These are phyloP conservation scores for Colletotrichum spinosum DNA, from an alignment of 2,329 filamentous ascomycete genomes.

Conservation along the genomic window DNA sequence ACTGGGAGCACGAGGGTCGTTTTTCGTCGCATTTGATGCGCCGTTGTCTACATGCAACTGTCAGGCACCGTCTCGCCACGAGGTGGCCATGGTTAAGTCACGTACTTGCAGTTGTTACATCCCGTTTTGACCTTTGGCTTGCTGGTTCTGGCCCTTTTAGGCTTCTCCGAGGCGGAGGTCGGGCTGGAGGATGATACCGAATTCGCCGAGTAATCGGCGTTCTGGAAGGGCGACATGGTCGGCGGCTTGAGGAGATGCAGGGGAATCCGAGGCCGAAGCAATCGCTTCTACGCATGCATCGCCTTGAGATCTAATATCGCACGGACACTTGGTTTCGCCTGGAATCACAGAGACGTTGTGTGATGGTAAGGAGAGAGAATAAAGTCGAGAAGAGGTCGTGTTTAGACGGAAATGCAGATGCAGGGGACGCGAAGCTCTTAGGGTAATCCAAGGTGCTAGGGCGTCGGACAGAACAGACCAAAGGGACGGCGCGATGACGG, in stretches of 20 bases:
- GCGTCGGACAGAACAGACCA: conserved; percentile 1
- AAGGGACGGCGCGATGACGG: conserved; percentile 33
- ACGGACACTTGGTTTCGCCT: background rate
- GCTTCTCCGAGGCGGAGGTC: conserved; percentile 41
- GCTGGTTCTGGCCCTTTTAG: conserved; percentile 63
- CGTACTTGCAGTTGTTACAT: conserved; percentile 77
- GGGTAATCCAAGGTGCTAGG: conserved; percentile 3
- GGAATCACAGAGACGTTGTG: background rate
- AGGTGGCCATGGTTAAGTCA: conserved; percentile 37
- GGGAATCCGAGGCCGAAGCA: conserved; percentile 19
- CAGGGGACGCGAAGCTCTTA: conserved; percentile 23
- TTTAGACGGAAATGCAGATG: conserved; percentile 10
- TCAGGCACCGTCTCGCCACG: conserved; percentile 34
- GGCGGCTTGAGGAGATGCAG: background rate
- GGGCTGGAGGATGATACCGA: conserved; percentile 26
- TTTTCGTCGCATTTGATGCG: conserved; percentile 76
- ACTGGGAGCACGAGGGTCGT: conserved; percentile 70
- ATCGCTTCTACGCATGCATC: conserved; percentile 24
- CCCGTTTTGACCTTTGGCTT: conserved; percentile 75
- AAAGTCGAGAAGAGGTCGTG: conserved; percentile 1
- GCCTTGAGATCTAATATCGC: conserved; percentile 11
- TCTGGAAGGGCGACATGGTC: conserved; percentile 23
- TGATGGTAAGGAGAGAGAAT: conserved; percentile 6
- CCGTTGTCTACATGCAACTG: conserved; percentile 58
- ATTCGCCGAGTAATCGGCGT: conserved; percentile 22